Evolutionary conservation across 1,284 basidiomycete genomes (phyloP).

Genomic region (Ustilago hordei): DNA sequence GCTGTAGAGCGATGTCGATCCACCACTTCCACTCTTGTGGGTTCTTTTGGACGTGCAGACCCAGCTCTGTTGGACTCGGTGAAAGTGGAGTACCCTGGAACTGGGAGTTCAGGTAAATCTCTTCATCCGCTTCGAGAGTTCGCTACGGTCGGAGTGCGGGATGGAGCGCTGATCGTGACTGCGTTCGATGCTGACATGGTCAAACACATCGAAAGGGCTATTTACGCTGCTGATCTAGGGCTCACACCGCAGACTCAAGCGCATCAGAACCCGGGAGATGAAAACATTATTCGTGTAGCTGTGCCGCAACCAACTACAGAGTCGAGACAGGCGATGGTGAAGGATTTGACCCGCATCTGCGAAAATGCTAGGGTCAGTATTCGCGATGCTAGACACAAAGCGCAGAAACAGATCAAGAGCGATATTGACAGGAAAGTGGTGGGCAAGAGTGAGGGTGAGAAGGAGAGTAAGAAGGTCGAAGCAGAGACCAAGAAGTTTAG

Average conservation of each 20-base stretch:
- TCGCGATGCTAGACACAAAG: slow-evolving; percentile 59
- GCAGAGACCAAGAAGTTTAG: slow-evolving; percentile 58
- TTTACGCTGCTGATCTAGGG: slow-evolving; percentile 60
- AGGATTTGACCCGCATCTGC: slow-evolving; percentile 63
- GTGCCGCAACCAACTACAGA: slow-evolving; percentile 66
- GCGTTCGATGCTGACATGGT: slow-evolving; percentile 61
- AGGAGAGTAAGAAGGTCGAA: slow-evolving; percentile 57
- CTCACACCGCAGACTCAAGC: slow-evolving; percentile 59
- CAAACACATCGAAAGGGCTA: slow-evolving; percentile 66
- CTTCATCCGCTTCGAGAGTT: slow-evolving; percentile 59
- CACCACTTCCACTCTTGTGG: slow-evolving; percentile 53
- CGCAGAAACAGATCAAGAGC: slow-evolving; percentile 65
- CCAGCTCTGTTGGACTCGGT: slow-evolving; percentile 59
- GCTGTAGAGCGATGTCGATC: slow-evolving; percentile 51
- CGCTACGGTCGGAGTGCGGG: slow-evolving; percentile 66
- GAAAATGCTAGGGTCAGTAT: slow-evolving; percentile 66
- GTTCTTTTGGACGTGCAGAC: slow-evolving; percentile 56
- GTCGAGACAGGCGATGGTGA: slow-evolving; percentile 58
- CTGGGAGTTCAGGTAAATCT: slow-evolving; percentile 20
- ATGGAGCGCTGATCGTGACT: slow-evolving; percentile 61
- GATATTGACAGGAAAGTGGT: slow-evolving; percentile 64
- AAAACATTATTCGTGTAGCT: slow-evolving; percentile 61
- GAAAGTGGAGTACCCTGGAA: slow-evolving; percentile 45
- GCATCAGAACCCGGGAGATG: slow-evolving; percentile 45
- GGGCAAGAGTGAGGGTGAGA: slow-evolving; percentile 57